Percentiles rank a stretch among this genome's conserved stretches.
Conservation (phyloP, 345 rosid species). For the Orychophragmus violaceus region DNA sequence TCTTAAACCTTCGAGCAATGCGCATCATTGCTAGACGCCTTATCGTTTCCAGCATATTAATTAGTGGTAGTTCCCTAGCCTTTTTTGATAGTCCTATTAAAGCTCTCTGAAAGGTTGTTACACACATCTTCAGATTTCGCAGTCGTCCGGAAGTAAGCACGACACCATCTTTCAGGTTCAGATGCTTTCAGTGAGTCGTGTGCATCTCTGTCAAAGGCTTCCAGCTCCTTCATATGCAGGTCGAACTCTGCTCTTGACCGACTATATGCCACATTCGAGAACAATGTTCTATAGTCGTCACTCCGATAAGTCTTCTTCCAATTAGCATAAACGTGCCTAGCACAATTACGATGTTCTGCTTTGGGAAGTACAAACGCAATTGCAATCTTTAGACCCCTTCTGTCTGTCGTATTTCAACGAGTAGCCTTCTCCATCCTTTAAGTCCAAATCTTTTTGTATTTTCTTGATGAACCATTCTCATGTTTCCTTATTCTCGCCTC, state of each 20-base stretch:
- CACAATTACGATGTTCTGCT: neutral
- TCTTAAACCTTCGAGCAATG: neutral
- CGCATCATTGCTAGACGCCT: neutral
- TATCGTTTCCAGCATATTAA: neutral
- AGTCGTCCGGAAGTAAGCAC: neutral
- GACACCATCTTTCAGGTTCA: neutral
- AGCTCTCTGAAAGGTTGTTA: neutral
- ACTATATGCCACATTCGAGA: neutral
- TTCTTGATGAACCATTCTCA: neutral
- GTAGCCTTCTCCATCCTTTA: too few relatives aligned
- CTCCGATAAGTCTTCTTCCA: neutral
- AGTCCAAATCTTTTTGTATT: too few relatives aligned
- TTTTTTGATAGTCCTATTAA: neutral
- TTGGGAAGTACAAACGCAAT: neutral
- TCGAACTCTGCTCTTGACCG: neutral
- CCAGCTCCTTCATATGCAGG: neutral
- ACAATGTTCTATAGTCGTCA: neutral
- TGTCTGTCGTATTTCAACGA: too few relatives aligned
- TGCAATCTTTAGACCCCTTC: neutral
- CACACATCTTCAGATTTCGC: neutral
- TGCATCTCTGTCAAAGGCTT: neutral
- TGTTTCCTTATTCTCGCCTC: neutral
- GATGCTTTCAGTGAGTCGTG: neutral
- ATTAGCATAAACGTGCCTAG: neutral
- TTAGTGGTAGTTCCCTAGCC: neutral